Conservation (phyloP, 768 basidiomycete genomes). For the Crucibulum laeve region DNA sequence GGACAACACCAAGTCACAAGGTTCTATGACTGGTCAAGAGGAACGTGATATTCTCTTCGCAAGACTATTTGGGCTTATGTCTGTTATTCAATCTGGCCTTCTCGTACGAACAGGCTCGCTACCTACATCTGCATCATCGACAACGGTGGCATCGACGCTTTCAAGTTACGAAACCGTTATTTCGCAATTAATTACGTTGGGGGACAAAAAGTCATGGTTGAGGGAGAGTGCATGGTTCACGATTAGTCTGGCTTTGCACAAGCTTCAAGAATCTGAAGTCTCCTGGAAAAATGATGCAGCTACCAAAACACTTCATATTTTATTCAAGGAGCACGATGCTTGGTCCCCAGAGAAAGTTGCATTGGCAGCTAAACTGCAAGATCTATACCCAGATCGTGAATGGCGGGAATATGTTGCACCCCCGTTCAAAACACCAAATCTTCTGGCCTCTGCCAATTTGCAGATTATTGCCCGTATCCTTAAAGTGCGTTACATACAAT, state of each 20-base stretch:
- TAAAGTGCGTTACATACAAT: constrained; percentile 54
- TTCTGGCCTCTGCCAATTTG: constrained; percentile 75
- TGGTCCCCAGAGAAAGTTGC: constrained; percentile 94
- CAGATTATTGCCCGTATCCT: constrained; percentile 67
- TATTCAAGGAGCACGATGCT: constrained; percentile 49
- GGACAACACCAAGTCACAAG: constrained; percentile 65
- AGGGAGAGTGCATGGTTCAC: constrained; percentile 90
- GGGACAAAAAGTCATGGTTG: constrained; percentile 86
- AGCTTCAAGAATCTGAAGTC: constrained; percentile 51
- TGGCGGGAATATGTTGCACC: constrained; percentile 68
- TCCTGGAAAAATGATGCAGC: constrained; percentile 71
- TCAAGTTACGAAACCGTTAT: constrained; percentile 58
- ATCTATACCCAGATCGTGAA: constrained; percentile 49
- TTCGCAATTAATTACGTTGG: constrained; percentile 58
- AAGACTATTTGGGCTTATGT: constrained; percentile 83
- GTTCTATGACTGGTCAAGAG: constrained; percentile 85
- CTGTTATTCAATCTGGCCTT: constrained; percentile 82
- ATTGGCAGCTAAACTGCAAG: constrained; percentile 67
- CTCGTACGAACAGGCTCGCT: constrained; percentile 60
- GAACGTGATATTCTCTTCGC: constrained; percentile 92
- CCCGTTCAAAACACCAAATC: constrained; percentile 68
- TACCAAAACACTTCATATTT: constrained; percentile 37
- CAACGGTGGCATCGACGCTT: constrained; percentile 49
- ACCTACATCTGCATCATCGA: constrained; percentile 47
- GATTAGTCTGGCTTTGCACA: constrained; percentile 59